These are phyloP conservation scores for Coprinellus micaceus DNA, from an alignment of 768 basidiomycete species.

Conservation along the genomic window DNA sequence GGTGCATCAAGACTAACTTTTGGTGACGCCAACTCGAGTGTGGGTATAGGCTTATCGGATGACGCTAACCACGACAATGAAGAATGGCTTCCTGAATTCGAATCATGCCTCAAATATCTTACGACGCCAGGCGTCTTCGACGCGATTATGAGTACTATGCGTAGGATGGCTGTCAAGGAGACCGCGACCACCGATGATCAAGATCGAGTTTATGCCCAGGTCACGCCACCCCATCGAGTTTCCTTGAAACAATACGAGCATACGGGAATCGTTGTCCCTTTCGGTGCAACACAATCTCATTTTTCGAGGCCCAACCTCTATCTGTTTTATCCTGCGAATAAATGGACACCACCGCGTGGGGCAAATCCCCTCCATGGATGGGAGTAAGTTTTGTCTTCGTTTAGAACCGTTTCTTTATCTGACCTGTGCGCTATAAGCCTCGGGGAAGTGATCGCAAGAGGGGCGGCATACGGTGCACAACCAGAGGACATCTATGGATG, in stretches of 20 bases:
- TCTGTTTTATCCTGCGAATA: constrained; percentile 34
- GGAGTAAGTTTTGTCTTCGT: constrained; percentile 24
- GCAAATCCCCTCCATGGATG: constrained; percentile 34
- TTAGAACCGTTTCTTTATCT: not conserved
- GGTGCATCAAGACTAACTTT: too few relatives aligned
- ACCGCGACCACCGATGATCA: too few relatives aligned
- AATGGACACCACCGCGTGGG: constrained; percentile 30
- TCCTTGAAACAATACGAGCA: constrained; percentile 37
- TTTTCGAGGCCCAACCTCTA: constrained; percentile 39
- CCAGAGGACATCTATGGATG: constrained; percentile 40
- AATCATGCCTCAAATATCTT: too few relatives aligned
- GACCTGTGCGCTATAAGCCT: constrained; percentile 19
- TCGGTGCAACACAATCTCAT: constrained; percentile 38
- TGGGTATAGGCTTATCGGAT: too few relatives aligned
- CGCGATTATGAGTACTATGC: too few relatives aligned
- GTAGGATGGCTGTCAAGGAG: too few relatives aligned
- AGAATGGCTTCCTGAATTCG: too few relatives aligned
- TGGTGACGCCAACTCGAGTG: too few relatives aligned
- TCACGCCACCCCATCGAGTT: constrained; percentile 42
- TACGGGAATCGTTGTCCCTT: constrained; percentile 46
- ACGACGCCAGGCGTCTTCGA: too few relatives aligned
- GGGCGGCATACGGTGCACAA: constrained; percentile 29
- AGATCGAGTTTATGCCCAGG: constrained; percentile 33
- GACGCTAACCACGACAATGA: too few relatives aligned
- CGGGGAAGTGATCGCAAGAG: constrained; percentile 25